Evolutionary conservation across 192 early-diverging fungal species (phyloP).

Genomic region (Umbelopsis ramanniana): DNA sequence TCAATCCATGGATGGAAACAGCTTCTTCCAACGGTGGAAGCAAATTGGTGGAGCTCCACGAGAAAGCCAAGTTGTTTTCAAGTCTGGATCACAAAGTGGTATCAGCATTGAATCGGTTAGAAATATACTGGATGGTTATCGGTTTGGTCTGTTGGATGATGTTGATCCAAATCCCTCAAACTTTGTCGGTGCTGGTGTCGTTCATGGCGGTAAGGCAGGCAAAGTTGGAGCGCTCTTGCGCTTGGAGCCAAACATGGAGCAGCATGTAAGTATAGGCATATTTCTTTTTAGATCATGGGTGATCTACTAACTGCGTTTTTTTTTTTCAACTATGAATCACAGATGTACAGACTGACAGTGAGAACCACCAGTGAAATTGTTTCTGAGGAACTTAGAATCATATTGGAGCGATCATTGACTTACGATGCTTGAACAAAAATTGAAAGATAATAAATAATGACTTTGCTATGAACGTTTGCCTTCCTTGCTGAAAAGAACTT

Average conservation of each 20-base stretch:
- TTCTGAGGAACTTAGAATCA: conserved; percentile 54
- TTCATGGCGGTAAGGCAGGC: conserved; percentile 71
- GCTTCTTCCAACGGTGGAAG: conserved; percentile 93
- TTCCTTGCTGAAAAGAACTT: too few relatives aligned
- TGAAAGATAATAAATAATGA: conserved; percentile 2
- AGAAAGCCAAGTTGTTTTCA: conserved; percentile 80
- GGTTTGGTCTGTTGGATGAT: conserved; percentile 76
- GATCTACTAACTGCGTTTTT: too few relatives aligned
- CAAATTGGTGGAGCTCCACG: conserved; percentile 90
- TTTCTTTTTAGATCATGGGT: neutral
- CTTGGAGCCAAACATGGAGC: conserved; percentile 83
- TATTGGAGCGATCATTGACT: conserved; percentile 47
- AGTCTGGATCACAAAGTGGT: conserved; percentile 36
- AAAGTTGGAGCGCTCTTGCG: conserved; percentile 92
- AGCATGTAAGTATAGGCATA: conserved; percentile 62
- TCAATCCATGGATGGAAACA: conserved; percentile 63
- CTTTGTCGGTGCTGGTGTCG: conserved; percentile 88
- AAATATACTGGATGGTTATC: conserved; percentile 65
- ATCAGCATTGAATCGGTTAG: conserved; percentile 58
- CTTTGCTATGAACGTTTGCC: neutral
- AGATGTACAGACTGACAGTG: conserved; percentile 92
- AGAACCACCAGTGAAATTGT: conserved; percentile 84
- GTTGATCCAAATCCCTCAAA: conserved; percentile 92
- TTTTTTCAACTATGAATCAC: neutral
- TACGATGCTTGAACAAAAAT: conserved; percentile 3